Conservation (phyloP, 2,329 filamentous ascomycete species). For the Penicillium brasilianum region DNA sequence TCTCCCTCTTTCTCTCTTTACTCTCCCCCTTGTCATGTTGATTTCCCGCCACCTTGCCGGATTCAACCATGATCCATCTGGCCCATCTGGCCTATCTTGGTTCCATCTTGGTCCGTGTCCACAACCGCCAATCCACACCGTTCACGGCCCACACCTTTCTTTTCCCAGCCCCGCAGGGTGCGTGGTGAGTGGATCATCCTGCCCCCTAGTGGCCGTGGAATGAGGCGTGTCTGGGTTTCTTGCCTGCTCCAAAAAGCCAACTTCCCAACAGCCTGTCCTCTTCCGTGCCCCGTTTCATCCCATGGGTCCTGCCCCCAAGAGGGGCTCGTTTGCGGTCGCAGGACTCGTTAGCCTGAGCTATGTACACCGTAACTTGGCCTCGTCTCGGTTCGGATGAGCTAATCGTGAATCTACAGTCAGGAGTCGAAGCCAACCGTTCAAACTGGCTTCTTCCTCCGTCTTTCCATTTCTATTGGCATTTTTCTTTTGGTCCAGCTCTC, state of each 20-base stretch:
- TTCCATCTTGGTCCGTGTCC: constrained; percentile 12
- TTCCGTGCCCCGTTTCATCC: constrained; percentile 15
- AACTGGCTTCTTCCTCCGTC: not conserved
- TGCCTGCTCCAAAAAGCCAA: not conserved
- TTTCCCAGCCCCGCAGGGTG: constrained; percentile 12
- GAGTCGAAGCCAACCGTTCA: not conserved
- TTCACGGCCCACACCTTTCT: not conserved
- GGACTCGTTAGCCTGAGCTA: not conserved
- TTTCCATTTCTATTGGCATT: not conserved
- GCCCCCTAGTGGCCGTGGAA: not conserved
- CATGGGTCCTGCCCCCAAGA: not conserved
- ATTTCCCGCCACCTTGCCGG: constrained; percentile 14
- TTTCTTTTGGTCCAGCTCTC: constrained; percentile 14
- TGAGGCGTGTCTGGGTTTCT: constrained; percentile 1
- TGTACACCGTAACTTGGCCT: not conserved
- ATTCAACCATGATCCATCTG: constrained; percentile 4
- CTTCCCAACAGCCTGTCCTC: constrained; percentile 2
- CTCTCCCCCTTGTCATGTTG: not conserved
- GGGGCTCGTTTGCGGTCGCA: not conserved
- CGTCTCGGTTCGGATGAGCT: not conserved
- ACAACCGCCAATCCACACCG: not conserved
- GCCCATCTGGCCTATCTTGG: not conserved
- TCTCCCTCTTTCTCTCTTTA: not conserved
- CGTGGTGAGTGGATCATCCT: constrained; percentile 4
- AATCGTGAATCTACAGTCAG: not conserved